These are phyloP conservation scores for Syzygium oleosum DNA, from an alignment of 345 rosid genomes.

Conservation along the genomic window DNA sequence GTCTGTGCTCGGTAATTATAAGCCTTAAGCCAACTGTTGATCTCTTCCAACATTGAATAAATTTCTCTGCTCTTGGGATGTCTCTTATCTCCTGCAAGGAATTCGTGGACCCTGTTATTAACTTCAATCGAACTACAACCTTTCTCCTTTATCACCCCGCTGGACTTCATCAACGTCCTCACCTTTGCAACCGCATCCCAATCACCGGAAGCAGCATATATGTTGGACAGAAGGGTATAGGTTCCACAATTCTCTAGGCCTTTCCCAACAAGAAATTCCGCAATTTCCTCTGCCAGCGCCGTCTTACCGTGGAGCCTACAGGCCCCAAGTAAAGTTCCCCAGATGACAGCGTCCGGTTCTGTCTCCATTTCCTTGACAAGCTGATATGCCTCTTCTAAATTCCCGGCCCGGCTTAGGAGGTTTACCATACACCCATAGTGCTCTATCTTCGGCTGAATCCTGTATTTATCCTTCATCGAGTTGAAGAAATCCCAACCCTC, in stretches of 20 bases:
- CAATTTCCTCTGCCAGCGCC: conserved; percentile 57
- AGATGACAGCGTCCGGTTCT: conserved; percentile 48
- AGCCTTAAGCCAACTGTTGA: conserved; percentile 29
- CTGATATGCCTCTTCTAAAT: conserved; percentile 41
- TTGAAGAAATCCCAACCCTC: conserved; percentile 49
- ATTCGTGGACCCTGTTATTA: conserved; percentile 38
- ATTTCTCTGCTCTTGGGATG: conserved; percentile 44
- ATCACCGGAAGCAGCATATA: conserved; percentile 48
- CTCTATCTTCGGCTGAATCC: conserved; percentile 61
- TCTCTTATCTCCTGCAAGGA: conserved; percentile 40
- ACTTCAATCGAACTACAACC: conserved; percentile 65
- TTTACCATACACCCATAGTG: conserved; percentile 80
- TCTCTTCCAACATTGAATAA: conserved; percentile 38
- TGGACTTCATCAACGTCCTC: conserved; percentile 68
- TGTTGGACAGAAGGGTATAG: conserved; percentile 55
- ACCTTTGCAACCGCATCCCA: conserved; percentile 53
- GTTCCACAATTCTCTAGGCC: conserved; percentile 54
- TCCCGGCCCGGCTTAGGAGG: conserved; percentile 61
- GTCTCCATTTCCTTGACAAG: conserved; percentile 35
- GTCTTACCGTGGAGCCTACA: conserved; percentile 50
- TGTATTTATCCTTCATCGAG: conserved; percentile 39
- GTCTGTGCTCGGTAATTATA: conserved; percentile 29
- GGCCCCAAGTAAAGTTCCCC: conserved; percentile 67
- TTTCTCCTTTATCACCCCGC: conserved; percentile 47
- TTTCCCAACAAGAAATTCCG: conserved; percentile 39